Conservation (phyloP, 805 yeast genomes). For the Starmerella sp. region DNA sequence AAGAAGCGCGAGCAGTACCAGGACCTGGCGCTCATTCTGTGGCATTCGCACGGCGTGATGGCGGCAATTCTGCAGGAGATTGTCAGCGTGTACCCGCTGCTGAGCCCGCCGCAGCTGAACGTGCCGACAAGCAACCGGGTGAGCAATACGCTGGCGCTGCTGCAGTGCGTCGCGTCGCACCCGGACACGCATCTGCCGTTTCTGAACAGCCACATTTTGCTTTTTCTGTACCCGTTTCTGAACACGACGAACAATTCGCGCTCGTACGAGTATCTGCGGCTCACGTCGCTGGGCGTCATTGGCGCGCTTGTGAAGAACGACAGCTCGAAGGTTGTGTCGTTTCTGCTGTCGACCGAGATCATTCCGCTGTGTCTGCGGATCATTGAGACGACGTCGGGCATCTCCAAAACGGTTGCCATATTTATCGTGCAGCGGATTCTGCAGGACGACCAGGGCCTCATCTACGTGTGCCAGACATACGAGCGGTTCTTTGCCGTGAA, state of each 20-base stretch:
- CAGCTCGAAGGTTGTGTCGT: conserved; percentile 86
- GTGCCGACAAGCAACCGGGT: conserved; percentile 86
- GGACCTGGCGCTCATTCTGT: conserved; percentile 79
- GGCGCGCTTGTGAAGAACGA: conserved; percentile 96
- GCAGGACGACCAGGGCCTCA: conserved; percentile 81
- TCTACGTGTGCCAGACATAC: conserved; percentile 87
- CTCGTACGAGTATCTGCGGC: conserved; percentile 83
- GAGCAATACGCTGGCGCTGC: conserved; percentile 85
- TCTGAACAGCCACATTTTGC: conserved; percentile 80
- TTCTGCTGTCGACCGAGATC: conserved; percentile 86
- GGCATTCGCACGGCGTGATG: conserved; percentile 97
- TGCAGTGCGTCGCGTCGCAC: conserved; percentile 95
- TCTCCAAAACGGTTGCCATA: conserved; percentile 91
- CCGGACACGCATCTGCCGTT: conserved; percentile 78
- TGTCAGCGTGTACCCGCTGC: conserved; percentile 75
- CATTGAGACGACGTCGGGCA: conserved; percentile 90
- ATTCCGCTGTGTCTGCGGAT: conserved; percentile 89
- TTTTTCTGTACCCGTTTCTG: conserved; percentile 85
- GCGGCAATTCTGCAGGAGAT: conserved; percentile 82
- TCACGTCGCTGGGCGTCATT: conserved; percentile 89
- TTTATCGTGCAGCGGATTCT: conserved; percentile 89
- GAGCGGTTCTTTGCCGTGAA: conserved; percentile 93
- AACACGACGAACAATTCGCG: conserved; percentile 85
- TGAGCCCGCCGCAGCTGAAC: conserved; percentile 75
- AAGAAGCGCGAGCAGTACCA: conserved; percentile 91